A percentile compares a stretch with the other conserved stretches of the same genome.
Evolutionary conservation across 257 asterid genomes (phyloP).

Genomic region (Solanum corneliomulleri): DNA sequence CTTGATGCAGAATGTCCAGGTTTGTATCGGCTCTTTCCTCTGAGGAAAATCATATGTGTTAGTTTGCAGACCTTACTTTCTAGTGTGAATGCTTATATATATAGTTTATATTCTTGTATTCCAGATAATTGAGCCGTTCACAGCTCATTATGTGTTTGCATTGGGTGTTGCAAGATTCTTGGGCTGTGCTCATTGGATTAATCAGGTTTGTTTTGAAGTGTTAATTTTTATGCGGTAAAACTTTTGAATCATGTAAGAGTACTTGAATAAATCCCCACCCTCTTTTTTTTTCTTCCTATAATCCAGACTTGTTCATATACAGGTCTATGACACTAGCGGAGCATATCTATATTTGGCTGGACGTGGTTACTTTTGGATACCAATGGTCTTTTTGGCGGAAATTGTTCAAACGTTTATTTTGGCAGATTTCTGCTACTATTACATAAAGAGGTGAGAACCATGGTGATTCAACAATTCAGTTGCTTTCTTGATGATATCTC

Average conservation of each 20-base stretch:
- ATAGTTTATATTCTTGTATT: not conserved
- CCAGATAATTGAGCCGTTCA: constrained; percentile 32
- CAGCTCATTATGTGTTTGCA: constrained; percentile 35
- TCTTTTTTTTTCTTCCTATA: not conserved
- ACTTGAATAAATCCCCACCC: not conserved
- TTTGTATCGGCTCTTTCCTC: not conserved
- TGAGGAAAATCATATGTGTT: not conserved
- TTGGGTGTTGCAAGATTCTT: constrained; percentile 34
- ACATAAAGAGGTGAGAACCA: constrained; percentile 58
- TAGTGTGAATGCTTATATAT: not conserved
- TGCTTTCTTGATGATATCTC: not conserved
- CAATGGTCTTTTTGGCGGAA: constrained; percentile 55
- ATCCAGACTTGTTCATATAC: not conserved
- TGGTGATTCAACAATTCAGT: not conserved
- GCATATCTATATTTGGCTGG: constrained; percentile 40
- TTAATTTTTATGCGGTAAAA: not conserved
- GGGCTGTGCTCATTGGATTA: constrained; percentile 37
- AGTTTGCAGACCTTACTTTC: not conserved
- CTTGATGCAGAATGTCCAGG: not conserved
- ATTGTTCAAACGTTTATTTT: constrained; percentile 78
- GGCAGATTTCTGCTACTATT: constrained; percentile 89
- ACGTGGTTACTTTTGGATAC: constrained; percentile 62
- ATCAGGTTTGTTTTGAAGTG: constrained; percentile 19
- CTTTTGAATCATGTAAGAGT: not conserved
- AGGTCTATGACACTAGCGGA: constrained; percentile 71